These are phyloP conservation scores for Carex kokanica DNA, from an alignment of 176 grass and related monocot species.

Conservation along the genomic window DNA sequence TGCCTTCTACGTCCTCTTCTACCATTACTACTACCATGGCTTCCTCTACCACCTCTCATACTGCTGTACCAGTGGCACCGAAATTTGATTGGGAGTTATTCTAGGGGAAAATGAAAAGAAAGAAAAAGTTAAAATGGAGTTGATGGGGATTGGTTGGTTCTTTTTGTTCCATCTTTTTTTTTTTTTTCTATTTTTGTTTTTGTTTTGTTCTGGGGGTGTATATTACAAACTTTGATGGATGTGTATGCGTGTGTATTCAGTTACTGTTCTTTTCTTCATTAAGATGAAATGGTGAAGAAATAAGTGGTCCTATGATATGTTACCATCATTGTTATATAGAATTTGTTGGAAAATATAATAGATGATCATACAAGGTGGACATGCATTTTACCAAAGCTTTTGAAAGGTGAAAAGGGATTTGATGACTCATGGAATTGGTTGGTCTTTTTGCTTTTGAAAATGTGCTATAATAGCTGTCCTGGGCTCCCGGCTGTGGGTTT, in stretches of 20 bases:
- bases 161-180: slow-evolving; percentile 33
- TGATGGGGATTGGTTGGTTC: slow-evolving; percentile 26
- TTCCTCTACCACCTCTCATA: slow-evolving; percentile 48
- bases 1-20: slow-evolving; percentile 56
- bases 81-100: slow-evolving; percentile 94
- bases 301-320: slow-evolving; percentile 50
- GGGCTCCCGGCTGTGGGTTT: slow-evolving; percentile 13
- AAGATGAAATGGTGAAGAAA: slow-evolving; percentile 40
- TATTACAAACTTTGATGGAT: slow-evolving; percentile 41
- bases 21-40: slow-evolving; percentile 52
- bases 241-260: slow-evolving; percentile 31
- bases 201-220: slow-evolving; percentile 46
- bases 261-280: slow-evolving; percentile 36
- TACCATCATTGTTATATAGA: slow-evolving; percentile 27
- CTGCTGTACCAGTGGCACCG: slow-evolving; percentile 33
- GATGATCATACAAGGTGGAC: slow-evolving; percentile 9
- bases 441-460: slow-evolving; percentile 22
- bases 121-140: slow-evolving; percentile 26
- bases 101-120: slow-evolving; percentile 34
- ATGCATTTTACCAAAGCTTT: slow-evolving; percentile 23
- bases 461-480: slow-evolving; percentile 24
- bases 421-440: slow-evolving; percentile 15
- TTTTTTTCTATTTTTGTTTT: slow-evolving; percentile 34
- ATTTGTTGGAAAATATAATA: slow-evolving; percentile 25
- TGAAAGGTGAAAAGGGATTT: slow-evolving; percentile 10